A percentile compares a stretch with the other conserved stretches of the same genome.
Conservation (phyloP, 495 filamentous ascomycete genomes). For the Pyronema omphalodes region DNA sequence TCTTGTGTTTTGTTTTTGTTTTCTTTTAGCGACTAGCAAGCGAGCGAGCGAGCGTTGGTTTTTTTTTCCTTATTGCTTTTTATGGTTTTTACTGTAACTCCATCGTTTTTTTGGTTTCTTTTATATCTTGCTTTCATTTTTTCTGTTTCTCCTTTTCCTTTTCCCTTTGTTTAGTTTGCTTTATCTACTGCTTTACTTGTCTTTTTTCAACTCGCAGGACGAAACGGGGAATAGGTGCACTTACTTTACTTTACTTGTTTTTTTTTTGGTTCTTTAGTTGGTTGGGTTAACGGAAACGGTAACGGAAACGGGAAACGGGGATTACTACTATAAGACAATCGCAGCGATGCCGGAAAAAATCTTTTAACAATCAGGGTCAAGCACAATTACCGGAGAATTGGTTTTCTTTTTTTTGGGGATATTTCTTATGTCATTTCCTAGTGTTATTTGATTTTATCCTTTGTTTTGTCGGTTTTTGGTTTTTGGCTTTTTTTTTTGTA, state of each 20-base stretch:
- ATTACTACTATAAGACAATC: constrained; percentile 22
- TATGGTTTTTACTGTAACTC: constrained; percentile 2
- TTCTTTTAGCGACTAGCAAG: background rate
- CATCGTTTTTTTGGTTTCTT: background rate
- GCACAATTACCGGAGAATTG: constrained; percentile 18
- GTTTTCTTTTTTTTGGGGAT: constrained; percentile 11
- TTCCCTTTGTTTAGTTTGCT: constrained; percentile 12
- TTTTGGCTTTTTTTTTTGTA: too few relatives aligned
- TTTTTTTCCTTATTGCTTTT: constrained; percentile 11
- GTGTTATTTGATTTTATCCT: too few relatives aligned
- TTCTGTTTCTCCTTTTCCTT: constrained; percentile 6
- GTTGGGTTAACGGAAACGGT: too few relatives aligned
- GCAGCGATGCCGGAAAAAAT: constrained; percentile 24
- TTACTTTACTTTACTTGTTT: constrained; percentile 16
- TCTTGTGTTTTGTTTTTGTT: too few relatives aligned
- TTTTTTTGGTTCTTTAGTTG: constrained; percentile 18
- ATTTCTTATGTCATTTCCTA: too few relatives aligned
- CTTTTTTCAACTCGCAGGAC: background rate
- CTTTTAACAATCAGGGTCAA: constrained; percentile 7
- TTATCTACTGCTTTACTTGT: constrained; percentile 11
- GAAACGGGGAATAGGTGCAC: constrained; percentile 7
- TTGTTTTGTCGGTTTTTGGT: too few relatives aligned
- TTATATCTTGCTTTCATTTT: background rate
- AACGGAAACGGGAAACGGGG: constrained; percentile 7
- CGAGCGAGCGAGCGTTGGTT: background rate